These are phyloP conservation scores for Taiozyma sp. DNA, from an alignment of 1,139 yeast genomes.

Conservation along the genomic window DNA sequence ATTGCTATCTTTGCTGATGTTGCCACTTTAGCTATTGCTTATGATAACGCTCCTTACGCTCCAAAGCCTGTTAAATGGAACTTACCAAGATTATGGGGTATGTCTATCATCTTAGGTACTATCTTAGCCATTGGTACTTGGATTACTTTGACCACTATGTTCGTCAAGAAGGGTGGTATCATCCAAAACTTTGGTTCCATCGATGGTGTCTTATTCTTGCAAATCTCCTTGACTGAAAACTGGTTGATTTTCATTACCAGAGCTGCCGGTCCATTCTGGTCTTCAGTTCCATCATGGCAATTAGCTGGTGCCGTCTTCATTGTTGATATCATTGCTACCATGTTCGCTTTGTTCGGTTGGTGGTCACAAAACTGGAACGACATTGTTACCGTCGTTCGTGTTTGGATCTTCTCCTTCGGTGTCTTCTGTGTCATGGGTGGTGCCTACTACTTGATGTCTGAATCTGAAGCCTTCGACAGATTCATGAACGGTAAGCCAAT, in stretches of 20 bases:
- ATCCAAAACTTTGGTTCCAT: constrained; percentile 91
- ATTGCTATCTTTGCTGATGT: constrained; percentile 95
- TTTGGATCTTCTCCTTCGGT: constrained; percentile 95
- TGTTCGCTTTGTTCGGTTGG: constrained; percentile 95
- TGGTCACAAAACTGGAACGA: constrained; percentile 98
- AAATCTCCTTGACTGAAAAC: constrained; percentile 89
- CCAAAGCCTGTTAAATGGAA: constrained; percentile 98
- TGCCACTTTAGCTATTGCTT: constrained; percentile 93
- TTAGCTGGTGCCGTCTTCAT: constrained; percentile 85
- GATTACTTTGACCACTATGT: constrained; percentile 90
- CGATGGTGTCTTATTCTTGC: constrained; percentile 88
- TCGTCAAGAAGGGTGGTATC: constrained; percentile 82
- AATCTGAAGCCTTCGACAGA: constrained; percentile 84
- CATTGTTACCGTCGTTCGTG: constrained; percentile 88
- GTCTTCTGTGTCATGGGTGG: constrained; percentile 95
- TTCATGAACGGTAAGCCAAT: constrained; percentile 86
- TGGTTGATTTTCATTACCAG: constrained; percentile 95
- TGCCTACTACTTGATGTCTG: constrained; percentile 90
- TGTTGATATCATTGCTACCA: constrained; percentile 86
- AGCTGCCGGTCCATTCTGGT: constrained; percentile 96
- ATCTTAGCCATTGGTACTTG: constrained; percentile 86
- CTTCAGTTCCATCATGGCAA: constrained; percentile 91
- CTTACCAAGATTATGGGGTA: constrained; percentile 96
- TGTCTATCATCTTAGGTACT: constrained; percentile 79
- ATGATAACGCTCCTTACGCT: constrained; percentile 97